These are phyloP conservation scores for Fragaria nilgerrensis DNA, from an alignment of 306 rosid genomes.

Conservation along the genomic window DNA sequence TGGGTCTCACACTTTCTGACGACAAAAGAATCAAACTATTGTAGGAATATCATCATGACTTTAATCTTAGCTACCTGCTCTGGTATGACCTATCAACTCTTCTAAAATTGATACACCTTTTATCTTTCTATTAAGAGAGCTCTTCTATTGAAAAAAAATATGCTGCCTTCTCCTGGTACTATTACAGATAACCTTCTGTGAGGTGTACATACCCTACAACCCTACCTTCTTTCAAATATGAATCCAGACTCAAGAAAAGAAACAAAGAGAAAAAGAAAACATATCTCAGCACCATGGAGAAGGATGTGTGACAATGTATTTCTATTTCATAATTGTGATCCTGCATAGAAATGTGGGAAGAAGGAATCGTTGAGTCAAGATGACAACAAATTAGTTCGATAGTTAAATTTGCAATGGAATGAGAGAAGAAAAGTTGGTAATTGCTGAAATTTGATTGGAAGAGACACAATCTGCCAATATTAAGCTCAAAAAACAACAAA, in stretches of 20 bases:
- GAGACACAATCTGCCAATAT: background rate
- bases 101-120: background rate
- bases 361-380: background rate
- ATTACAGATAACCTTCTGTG: background rate
- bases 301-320: background rate
- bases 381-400: background rate
- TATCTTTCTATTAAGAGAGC: background rate
- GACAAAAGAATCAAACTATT: background rate
- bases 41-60: background rate
- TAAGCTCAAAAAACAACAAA: background rate
- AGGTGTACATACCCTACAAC: background rate
- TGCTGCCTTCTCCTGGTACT: background rate
- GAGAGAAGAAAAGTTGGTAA: background rate
- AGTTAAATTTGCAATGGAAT: background rate
- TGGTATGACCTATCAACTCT: background rate
- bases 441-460: background rate
- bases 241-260: background rate
- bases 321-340: background rate
- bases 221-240: background rate
- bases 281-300: slow-evolving; percentile 3
- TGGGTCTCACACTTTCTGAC: background rate
- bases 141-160: background rate
- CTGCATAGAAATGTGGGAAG: background rate
- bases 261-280: background rate
- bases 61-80: background rate